A percentile compares a stretch with the other conserved stretches of the same genome.
These are phyloP conservation scores for Penicillium cinerascens DNA, from an alignment of 495 filamentous ascomycete genomes.

Conservation along the genomic window DNA sequence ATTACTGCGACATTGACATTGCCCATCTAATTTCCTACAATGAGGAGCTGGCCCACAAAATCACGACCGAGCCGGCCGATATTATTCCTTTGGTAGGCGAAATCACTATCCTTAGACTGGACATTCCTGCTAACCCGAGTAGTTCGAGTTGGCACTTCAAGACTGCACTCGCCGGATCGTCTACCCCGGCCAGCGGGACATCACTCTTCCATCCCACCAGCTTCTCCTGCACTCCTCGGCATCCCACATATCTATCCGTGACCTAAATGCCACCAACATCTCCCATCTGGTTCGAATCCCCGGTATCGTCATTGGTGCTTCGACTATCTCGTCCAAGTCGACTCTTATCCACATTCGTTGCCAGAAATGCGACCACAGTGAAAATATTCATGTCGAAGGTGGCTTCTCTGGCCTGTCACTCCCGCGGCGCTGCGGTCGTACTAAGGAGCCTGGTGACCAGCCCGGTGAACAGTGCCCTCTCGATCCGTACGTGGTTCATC, in stretches of 20 bases:
- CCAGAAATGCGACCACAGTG: constrained; percentile 73
- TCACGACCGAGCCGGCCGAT: constrained; percentile 86
- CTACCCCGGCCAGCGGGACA: constrained; percentile 66
- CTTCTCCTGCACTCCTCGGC: constrained; percentile 91
- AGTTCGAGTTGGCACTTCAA: constrained; percentile 91
- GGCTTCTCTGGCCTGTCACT: constrained; percentile 85
- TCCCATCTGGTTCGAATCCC: constrained; percentile 94
- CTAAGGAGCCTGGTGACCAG: constrained; percentile 54
- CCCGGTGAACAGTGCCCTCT: constrained; percentile 73
- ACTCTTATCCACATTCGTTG: constrained; percentile 85
- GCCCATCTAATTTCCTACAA: constrained; percentile 95
- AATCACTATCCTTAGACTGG: neutral
- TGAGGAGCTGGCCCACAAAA: constrained; percentile 88
- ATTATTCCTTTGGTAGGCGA: constrained; percentile 80
- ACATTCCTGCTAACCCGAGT: constrained; percentile 11
- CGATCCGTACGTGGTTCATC: constrained; percentile 92
- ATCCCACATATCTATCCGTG: constrained; percentile 87
- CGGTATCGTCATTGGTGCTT: constrained; percentile 96
- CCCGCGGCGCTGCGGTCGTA: constrained; percentile 70
- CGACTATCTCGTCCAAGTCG: constrained; percentile 93
- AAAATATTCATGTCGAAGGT: constrained; percentile 68
- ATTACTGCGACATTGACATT: constrained; percentile 96
- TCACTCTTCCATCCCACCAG: constrained; percentile 80
- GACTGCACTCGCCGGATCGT: constrained; percentile 91
- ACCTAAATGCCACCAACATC: constrained; percentile 88